These are phyloP conservation scores for Fagopyrum tataricum DNA, from an alignment of 148 eudicot species.

Conservation along the genomic window DNA sequence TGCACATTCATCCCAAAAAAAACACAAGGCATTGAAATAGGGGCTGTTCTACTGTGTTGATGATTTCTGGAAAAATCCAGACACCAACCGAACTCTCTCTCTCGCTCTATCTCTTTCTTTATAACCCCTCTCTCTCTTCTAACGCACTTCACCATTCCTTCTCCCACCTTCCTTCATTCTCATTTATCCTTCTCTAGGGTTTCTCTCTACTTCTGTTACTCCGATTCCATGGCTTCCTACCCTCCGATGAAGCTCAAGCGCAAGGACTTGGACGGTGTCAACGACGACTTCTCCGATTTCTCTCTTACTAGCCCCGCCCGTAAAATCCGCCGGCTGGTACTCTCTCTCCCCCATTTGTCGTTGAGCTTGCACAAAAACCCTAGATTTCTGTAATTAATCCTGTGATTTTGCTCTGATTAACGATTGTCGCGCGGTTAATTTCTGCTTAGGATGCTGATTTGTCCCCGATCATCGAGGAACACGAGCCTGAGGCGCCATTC, in stretches of 20 bases:
- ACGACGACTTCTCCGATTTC: constrained; percentile 68
- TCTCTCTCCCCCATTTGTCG: not conserved
- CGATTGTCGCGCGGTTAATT: too few species aligned
- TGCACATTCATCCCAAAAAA: too few species aligned
- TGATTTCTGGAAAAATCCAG: not conserved
- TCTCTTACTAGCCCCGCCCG: constrained; percentile 69
- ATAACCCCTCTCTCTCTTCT: not conserved
- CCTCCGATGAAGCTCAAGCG: not conserved
- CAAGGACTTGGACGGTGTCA: constrained; percentile 39
- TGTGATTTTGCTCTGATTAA: too few species aligned
- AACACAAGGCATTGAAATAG: not conserved
- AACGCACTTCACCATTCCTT: too few species aligned
- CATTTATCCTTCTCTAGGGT: not conserved
- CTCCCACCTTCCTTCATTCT: too few species aligned
- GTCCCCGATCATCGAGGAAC: constrained; percentile 63
- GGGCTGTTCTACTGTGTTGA: not conserved
- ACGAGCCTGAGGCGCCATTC: constrained; percentile 27
- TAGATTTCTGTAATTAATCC: not conserved
- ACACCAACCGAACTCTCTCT: not conserved
- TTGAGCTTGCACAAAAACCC: not conserved
- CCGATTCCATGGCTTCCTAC: not conserved
- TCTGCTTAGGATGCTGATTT: constrained; percentile 57
- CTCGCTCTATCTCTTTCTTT: too few species aligned
- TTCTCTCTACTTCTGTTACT: not conserved
- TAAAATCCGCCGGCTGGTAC: constrained; percentile 79